A percentile compares a stretch with the other conserved stretches of the same genome.
Conservation (phyloP, 495 filamentous ascomycete species). For the Usnea hakonensis region DNA sequence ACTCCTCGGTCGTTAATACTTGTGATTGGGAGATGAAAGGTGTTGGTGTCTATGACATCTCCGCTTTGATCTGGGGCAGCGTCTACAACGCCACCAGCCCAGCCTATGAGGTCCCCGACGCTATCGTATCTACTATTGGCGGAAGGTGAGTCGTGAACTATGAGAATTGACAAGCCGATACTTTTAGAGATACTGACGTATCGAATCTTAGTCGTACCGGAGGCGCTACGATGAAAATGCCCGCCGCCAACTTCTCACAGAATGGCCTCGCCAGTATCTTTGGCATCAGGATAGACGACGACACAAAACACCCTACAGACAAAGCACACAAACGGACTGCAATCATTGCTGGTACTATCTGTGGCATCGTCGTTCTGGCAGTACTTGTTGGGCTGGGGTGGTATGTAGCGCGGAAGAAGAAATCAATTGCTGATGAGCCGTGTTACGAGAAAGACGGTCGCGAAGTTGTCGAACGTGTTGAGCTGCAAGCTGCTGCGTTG, state of each 20-base stretch:
- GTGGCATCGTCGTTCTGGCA: neutral
- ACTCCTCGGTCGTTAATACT: neutral
- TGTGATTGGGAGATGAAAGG: neutral
- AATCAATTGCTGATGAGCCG: too few species aligned
- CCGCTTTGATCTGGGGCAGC: neutral
- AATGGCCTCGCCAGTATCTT: neutral
- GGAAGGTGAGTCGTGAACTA: neutral
- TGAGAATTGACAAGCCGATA: neutral
- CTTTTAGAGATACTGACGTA: neutral
- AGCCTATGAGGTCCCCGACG: neutral
- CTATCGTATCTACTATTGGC: neutral
- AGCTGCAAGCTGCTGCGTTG: too few species aligned
- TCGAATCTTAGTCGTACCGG: neutral
- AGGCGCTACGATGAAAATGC: neutral
- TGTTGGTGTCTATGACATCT: neutral
- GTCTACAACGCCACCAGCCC: neutral
- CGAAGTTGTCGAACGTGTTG: too few species aligned
- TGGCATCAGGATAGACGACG: neutral
- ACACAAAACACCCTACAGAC: neutral
- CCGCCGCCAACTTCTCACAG: neutral
- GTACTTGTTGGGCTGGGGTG: neutral
- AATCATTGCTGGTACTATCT: neutral
- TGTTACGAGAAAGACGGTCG: too few species aligned
- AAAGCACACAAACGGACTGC: neutral
- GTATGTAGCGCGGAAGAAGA: too few species aligned